These are phyloP conservation scores for Trichophyton schoenleinii DNA, from an alignment of 2,329 filamentous ascomycete genomes.

Conservation along the genomic window DNA sequence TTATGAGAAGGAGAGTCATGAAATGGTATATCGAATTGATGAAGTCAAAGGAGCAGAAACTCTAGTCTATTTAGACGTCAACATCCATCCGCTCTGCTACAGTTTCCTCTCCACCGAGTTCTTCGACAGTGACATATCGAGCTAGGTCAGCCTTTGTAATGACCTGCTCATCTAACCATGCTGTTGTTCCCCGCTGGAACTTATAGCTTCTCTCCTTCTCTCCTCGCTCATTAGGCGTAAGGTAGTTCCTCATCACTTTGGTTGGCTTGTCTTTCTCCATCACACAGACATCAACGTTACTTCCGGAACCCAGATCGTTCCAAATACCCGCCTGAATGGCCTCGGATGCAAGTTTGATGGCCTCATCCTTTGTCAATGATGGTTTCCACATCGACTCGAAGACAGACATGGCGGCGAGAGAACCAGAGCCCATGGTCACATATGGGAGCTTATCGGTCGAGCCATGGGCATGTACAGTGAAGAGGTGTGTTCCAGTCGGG, in stretches of 20 bases:
- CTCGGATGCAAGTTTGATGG: conserved; percentile 69
- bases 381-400: conserved; percentile 95
- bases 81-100: conserved; percentile 54
- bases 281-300: conserved; percentile 92
- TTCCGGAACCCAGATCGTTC: conserved; percentile 93
- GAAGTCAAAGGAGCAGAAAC: background rate
- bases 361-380: conserved; percentile 61
- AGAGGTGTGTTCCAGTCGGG: conserved; percentile 86
- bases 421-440: conserved; percentile 97
- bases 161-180: conserved; percentile 88
- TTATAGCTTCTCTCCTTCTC: conserved; percentile 88
- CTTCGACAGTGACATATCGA: conserved; percentile 85
- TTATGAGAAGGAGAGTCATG: background rate
- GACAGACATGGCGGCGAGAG: conserved; percentile 90
- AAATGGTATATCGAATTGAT: background rate
- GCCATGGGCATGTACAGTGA: conserved; percentile 96
- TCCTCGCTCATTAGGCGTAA: conserved; percentile 81
- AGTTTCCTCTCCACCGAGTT: conserved; percentile 59
- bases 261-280: conserved; percentile 94
- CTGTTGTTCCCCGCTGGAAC: conserved; percentile 85
- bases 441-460: conserved; percentile 98
- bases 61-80: conserved; percentile 30
- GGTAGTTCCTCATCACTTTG: conserved; percentile 72
- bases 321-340: conserved; percentile 96
- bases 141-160: conserved; percentile 88